Percentiles rank a stretch among this genome's conserved stretches.
These are phyloP conservation scores for Yamadazyma olivae DNA, from an alignment of 805 yeast genomes.

Conservation along the genomic window DNA sequence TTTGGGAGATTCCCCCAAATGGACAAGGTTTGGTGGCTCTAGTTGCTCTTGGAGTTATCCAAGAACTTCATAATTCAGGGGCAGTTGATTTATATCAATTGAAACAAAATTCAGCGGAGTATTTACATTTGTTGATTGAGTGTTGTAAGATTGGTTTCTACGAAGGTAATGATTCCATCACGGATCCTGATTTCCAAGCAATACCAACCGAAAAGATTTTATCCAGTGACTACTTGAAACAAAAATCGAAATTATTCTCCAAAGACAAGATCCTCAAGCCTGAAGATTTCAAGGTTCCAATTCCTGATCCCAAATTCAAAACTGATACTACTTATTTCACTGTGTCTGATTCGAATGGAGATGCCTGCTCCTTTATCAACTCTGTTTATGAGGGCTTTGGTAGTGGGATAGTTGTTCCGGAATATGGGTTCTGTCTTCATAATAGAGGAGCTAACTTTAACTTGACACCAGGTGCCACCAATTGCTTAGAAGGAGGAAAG, in stretches of 20 bases:
- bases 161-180: constrained; percentile 71
- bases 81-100: constrained; percentile 38
- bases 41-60: constrained; percentile 64
- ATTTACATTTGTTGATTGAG: constrained; percentile 68
- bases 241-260: constrained; percentile 48
- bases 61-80: constrained; percentile 47
- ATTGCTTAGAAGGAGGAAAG: constrained; percentile 64
- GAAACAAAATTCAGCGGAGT: constrained; percentile 67
- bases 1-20: constrained; percentile 86
- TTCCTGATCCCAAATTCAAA: constrained; percentile 55
- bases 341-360: constrained; percentile 64
- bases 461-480: constrained; percentile 52
- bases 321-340: constrained; percentile 74
- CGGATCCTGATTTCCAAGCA: constrained; percentile 51
- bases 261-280: constrained; percentile 39
- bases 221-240: constrained; percentile 44
- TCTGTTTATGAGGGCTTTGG: constrained; percentile 73
- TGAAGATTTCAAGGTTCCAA: constrained; percentile 42
- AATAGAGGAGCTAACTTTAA: constrained; percentile 78
- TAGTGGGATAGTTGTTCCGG: constrained; percentile 62
- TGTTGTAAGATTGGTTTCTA: constrained; percentile 68
- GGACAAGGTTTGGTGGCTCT: constrained; percentile 80
- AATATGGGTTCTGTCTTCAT: constrained; percentile 66
- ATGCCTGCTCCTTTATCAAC: constrained; percentile 78
- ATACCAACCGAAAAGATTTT: constrained; percentile 43